phyloP scores from a whole-genome alignment of 2,329 filamentous ascomycete genomes.

The Colletotrichum filicis region DNA sequence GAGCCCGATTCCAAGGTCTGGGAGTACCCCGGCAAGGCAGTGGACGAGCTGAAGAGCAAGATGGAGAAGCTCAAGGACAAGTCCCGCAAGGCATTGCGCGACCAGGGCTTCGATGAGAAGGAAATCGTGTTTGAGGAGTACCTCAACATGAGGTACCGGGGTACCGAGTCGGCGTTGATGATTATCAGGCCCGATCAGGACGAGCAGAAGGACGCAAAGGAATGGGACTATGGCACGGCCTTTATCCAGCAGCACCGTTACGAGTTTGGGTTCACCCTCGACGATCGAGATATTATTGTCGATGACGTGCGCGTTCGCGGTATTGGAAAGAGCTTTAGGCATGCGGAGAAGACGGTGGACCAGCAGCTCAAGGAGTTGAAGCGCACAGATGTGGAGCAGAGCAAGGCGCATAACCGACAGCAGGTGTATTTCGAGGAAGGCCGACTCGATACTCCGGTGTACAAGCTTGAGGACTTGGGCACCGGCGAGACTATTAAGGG shows the following conservation, averaged over 20 bases:
- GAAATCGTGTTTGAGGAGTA: constrained; percentile 91
- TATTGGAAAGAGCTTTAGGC: constrained; percentile 88
- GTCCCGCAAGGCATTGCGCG: constrained; percentile 72
- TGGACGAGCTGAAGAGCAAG: constrained; percentile 74
- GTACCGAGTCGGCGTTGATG: constrained; percentile 93
- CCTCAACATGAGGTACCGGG: constrained; percentile 91
- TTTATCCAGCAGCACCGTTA: constrained; percentile 90
- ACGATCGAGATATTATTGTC: constrained; percentile 86
- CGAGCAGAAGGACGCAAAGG: constrained; percentile 67
- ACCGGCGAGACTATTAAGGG: constrained; percentile 80
- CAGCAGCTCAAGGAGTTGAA: constrained; percentile 80
- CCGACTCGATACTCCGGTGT: constrained; percentile 81
- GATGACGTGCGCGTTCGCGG: constrained; percentile 90
- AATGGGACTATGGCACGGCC: constrained; percentile 85
- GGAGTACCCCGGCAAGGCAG: constrained; percentile 67
- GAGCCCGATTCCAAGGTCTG: constrained; percentile 76
- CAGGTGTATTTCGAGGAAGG: constrained; percentile 89
- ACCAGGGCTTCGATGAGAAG: constrained; percentile 81
- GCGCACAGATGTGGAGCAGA: constrained; percentile 63
- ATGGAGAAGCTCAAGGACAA: constrained; percentile 84
- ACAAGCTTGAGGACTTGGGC: constrained; percentile 79
- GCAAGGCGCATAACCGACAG: constrained; percentile 70
- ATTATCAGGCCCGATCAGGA: constrained; percentile 77
- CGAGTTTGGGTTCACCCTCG: constrained; percentile 91
- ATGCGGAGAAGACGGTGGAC: constrained; percentile 84